Conservation (phyloP, 345 rosid genomes). For the Pugionium dolabratum region DNA sequence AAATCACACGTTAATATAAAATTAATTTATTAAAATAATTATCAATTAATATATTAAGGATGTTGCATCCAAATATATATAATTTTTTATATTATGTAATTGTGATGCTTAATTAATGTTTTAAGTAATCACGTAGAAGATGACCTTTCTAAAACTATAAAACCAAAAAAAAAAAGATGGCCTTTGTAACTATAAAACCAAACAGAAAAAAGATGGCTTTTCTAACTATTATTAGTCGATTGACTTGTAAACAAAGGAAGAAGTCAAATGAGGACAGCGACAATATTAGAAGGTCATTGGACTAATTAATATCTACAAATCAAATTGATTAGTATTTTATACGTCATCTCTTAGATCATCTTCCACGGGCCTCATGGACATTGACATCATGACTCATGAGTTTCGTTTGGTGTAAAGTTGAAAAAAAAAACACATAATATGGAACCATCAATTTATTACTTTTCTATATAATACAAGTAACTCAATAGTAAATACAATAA, state of each 20-base stretch:
- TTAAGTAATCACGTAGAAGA: conserved; percentile 4
- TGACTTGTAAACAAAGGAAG: conserved; percentile 33
- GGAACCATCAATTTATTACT: conserved; percentile 20
- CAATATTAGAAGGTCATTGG: conserved; percentile 18
- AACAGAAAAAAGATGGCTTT: too few relatives aligned
- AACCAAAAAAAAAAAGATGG: too few relatives aligned
- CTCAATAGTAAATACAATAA: neutral
- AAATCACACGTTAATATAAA: too few relatives aligned
- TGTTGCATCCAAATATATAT: too few relatives aligned
- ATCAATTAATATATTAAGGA: too few relatives aligned
- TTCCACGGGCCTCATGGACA: conserved; percentile 42
- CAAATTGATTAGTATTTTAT: conserved; percentile 27
- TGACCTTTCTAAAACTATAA: neutral
- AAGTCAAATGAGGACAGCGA: conserved; percentile 39
- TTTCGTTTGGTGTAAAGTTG: conserved; percentile 39
- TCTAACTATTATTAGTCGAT: conserved; percentile 8
- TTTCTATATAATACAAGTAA: conserved; percentile 6
- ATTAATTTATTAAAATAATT: too few relatives aligned
- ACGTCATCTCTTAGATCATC: conserved; percentile 43
- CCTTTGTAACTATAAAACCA: too few relatives aligned
- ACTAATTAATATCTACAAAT: conserved; percentile 9
- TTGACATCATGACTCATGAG: conserved; percentile 44
- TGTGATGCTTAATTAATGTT: neutral
- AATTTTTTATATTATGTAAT: neutral
- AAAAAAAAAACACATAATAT: conserved; percentile 3